These are phyloP conservation scores for Penicillium sumatraense DNA, from an alignment of 2,329 filamentous ascomycete genomes.

Conservation along the genomic window DNA sequence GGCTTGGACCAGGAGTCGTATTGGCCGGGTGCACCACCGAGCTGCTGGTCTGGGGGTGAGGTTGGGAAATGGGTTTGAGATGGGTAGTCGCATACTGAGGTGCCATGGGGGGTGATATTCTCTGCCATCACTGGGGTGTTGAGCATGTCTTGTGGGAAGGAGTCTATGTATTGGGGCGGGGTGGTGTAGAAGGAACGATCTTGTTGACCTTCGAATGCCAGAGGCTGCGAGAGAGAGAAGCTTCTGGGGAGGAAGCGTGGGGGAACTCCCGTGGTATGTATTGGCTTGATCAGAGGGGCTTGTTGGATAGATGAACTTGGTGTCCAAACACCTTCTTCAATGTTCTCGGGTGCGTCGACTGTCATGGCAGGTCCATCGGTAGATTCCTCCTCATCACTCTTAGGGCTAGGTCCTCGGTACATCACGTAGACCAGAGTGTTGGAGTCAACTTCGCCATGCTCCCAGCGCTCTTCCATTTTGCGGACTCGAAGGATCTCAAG, in stretches of 20 bases:
- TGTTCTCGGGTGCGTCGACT: constrained; percentile 29
- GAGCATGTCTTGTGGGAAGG: constrained; percentile 33
- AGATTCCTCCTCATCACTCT: constrained; percentile 37
- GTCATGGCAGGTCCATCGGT: constrained; percentile 27
- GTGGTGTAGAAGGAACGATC: constrained; percentile 33
- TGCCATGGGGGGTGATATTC: constrained; percentile 36
- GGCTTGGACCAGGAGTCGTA: constrained; percentile 37
- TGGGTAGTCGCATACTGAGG: constrained; percentile 38
- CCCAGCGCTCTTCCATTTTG: constrained; percentile 46
- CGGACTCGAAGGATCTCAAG: constrained; percentile 48
- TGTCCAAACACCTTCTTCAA: constrained; percentile 31
- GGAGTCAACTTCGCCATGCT: constrained; percentile 45
- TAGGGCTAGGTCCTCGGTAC: constrained; percentile 40
- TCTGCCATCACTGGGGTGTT: constrained; percentile 31
- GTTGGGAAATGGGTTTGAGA: constrained; percentile 26
- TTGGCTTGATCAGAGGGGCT: constrained; percentile 27
- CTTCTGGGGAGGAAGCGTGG: constrained; percentile 27
- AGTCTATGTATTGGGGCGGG: constrained; percentile 34
- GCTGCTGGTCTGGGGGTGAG: constrained; percentile 28
- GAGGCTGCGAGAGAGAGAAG: constrained; percentile 36
- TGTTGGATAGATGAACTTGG: constrained; percentile 33
- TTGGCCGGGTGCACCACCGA: too few relatives aligned
- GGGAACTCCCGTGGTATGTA: constrained; percentile 28
- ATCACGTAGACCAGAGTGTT: constrained; percentile 44
- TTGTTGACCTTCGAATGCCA: constrained; percentile 34